Evolutionary conservation across 208 protist genomes (phyloP).

Genomic region (Strigomonas culicis): DNA sequence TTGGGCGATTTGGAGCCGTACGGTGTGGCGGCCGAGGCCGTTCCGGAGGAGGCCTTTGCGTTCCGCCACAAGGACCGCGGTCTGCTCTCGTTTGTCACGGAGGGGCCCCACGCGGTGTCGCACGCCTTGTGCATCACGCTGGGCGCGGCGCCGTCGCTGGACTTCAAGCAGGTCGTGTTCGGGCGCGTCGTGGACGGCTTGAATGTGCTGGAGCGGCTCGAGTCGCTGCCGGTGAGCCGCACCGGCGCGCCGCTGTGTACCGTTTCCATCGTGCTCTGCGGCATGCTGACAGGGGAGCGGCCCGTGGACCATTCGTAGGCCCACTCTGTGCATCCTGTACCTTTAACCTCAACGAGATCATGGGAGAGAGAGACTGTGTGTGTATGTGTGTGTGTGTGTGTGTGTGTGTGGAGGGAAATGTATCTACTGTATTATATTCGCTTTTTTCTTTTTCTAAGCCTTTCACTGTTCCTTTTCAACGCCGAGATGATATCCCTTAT

Average conservation of each 20-base stretch:
- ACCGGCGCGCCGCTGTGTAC: slow-evolving; percentile 48
- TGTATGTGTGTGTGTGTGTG: background rate
- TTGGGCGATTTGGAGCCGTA: slow-evolving; percentile 46
- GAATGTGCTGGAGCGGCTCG: slow-evolving; percentile 63
- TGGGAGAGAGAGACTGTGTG: slow-evolving; percentile 1
- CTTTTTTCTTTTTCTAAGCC: background rate
- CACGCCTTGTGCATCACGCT: slow-evolving; percentile 80
- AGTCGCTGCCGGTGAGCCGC: slow-evolving; percentile 56
- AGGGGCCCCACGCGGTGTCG: slow-evolving; percentile 64
- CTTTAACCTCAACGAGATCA: too few relatives aligned
- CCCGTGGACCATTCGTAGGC: slow-evolving; percentile 16
- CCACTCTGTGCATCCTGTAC: slow-evolving; percentile 1
- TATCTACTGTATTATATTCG: slow-evolving; percentile 1
- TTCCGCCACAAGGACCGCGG: slow-evolving; percentile 79
- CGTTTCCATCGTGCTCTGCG: slow-evolving; percentile 68
- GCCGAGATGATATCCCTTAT: background rate
- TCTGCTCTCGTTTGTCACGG: slow-evolving; percentile 86
- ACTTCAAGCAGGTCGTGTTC: slow-evolving; percentile 95
- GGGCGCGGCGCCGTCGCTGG: slow-evolving; percentile 50
- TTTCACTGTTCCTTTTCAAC: background rate
- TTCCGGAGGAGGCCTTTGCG: slow-evolving; percentile 89
- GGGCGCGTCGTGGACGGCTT: slow-evolving; percentile 87
- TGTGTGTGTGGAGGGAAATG: background rate
- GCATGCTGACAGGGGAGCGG: slow-evolving; percentile 58
- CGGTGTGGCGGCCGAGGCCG: slow-evolving; percentile 20